These are phyloP conservation scores for Sporormia fimetaria DNA, from an alignment of 495 filamentous ascomycete species.

Conservation along the genomic window DNA sequence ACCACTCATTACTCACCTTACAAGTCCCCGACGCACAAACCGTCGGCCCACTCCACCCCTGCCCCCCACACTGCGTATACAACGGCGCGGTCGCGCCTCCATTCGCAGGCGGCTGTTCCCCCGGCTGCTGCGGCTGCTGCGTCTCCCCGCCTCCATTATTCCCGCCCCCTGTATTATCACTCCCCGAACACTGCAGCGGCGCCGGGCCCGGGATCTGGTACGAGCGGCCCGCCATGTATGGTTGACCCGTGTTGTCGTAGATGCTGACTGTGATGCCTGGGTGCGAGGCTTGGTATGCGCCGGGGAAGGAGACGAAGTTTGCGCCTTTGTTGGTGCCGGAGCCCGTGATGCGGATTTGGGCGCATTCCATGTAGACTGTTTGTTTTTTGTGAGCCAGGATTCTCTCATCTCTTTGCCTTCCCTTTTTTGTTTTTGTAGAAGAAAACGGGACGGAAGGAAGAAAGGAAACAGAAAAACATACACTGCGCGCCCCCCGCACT, in stretches of 20 bases:
- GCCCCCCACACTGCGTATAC: too few species aligned
- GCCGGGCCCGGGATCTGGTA: slow-evolving; percentile 10
- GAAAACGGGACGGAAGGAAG: not conserved
- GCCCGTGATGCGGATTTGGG: slow-evolving; percentile 9
- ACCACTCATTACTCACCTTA: too few species aligned
- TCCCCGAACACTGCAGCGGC: slow-evolving; percentile 8
- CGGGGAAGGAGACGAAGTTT: slow-evolving; percentile 9
- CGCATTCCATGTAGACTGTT: slow-evolving; percentile 25
- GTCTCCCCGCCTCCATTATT: too few species aligned
- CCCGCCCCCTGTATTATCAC: too few species aligned
- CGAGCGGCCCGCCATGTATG: slow-evolving; percentile 5
- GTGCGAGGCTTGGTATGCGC: slow-evolving; percentile 8
- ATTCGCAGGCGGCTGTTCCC: too few species aligned
- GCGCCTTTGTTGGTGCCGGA: slow-evolving; percentile 5
- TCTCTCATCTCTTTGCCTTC: too few species aligned
- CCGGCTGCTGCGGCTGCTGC: too few species aligned
- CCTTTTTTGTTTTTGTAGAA: too few species aligned
- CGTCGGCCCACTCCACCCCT: too few species aligned
- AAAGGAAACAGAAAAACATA: slow-evolving; percentile 18
- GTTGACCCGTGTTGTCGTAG: slow-evolving; percentile 6
- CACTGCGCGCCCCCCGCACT: slow-evolving; percentile 36
- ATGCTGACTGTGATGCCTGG: slow-evolving; percentile 7
- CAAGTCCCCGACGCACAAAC: too few species aligned
- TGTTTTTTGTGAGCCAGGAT: too few species aligned
- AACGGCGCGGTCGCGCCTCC: too few species aligned